phyloP scores from a whole-genome alignment of 495 filamentous ascomycete species.

The Aspergillus asperescens region DNA sequence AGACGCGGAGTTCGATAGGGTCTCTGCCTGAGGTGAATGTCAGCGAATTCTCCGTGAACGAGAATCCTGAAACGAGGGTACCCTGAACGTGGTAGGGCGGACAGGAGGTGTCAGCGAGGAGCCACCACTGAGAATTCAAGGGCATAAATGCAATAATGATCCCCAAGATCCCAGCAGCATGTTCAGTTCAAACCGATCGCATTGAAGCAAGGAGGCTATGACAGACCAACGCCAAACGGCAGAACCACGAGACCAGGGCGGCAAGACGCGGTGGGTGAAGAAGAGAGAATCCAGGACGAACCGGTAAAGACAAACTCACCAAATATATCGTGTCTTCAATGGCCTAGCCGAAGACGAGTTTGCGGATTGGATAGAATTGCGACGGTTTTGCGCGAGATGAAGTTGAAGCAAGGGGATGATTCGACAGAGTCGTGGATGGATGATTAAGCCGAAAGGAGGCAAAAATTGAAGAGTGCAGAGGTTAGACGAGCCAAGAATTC shows the following conservation, averaged over 20 bases:
- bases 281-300: background rate
- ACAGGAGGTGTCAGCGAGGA: background rate
- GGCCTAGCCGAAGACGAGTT: background rate
- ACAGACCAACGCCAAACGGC: slow-evolving; percentile 5
- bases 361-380: slow-evolving; percentile 14
- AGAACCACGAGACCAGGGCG: slow-evolving; percentile 1
- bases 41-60: slow-evolving; percentile 20
- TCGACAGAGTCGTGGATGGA: slow-evolving; percentile 16
- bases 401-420: slow-evolving; percentile 21
- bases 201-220: slow-evolving; percentile 21
- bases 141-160: background rate
- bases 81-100: slow-evolving; percentile 13
- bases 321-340: slow-evolving; percentile 5
- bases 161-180: background rate
- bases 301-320: slow-evolving; percentile 2
- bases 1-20: background rate
- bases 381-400: slow-evolving; percentile 13
- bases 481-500: slow-evolving; percentile 10
- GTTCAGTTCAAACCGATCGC: background rate
- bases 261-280: background rate
- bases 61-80: slow-evolving; percentile 5
- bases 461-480: slow-evolving; percentile 16
- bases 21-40: slow-evolving; percentile 20
- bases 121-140: slow-evolving; percentile 3
- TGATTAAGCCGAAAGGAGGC: slow-evolving; percentile 21